phyloP scores from a whole-genome alignment of 1,284 basidiomycete genomes.

The Puccinia brachypodii region DNA sequence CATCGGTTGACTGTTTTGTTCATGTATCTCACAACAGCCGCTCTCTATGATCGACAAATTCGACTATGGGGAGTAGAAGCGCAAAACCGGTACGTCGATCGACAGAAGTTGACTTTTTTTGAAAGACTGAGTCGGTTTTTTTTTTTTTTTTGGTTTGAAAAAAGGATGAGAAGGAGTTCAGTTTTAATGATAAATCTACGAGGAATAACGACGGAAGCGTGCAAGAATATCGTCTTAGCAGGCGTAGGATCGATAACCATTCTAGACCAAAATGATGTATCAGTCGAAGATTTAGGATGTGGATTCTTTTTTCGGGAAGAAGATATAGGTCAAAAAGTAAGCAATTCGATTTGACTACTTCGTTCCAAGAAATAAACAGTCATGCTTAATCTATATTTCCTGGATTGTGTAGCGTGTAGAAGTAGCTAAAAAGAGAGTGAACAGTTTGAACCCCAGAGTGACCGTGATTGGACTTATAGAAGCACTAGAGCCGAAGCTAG shows the following conservation, averaged over 20 bases:
- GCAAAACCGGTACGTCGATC: conserved; percentile 44
- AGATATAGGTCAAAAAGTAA: conserved; percentile 67
- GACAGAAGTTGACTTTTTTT: not conserved
- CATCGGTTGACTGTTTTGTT: not conserved
- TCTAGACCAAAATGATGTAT: conserved; percentile 61
- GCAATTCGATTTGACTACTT: no score
- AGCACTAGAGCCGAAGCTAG: conserved; percentile 31
- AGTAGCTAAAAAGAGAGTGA: conserved; percentile 77
- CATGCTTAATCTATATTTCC: not conserved
- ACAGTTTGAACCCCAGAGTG: conserved; percentile 88
- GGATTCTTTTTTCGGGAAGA: conserved; percentile 92
- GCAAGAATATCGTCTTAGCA: conserved; percentile 78
- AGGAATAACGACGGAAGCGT: conserved; percentile 87
- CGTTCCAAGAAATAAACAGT: not conserved
- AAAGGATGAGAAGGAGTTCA: conserved; percentile 36
- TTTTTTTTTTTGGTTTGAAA: not conserved
- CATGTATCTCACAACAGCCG: conserved; percentile 1
- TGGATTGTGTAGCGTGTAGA: conserved; percentile 68
- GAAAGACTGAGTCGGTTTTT: not conserved
- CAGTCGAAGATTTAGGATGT: conserved; percentile 76
- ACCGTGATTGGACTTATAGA: conserved; percentile 69
- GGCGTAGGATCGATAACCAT: conserved; percentile 64
- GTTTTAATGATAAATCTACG: conserved; percentile 76
- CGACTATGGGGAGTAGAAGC: conserved; percentile 44
- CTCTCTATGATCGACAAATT: conserved; percentile 45